Base-by-base conservation (phyloP, 768 basidiomycete species). In the Boletellus sp. region DNA sequence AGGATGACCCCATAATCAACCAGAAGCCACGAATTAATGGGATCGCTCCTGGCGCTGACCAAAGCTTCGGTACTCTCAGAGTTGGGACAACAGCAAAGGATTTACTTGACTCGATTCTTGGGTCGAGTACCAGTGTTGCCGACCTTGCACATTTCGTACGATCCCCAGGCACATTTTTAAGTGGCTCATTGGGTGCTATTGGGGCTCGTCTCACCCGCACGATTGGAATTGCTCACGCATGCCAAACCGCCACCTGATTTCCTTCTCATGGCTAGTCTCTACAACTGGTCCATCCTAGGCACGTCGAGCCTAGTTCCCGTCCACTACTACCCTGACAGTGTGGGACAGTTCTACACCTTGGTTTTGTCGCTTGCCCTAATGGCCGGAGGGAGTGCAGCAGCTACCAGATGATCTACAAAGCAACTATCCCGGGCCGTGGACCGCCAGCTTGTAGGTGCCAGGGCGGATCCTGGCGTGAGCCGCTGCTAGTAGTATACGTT, bases 1-100 rank as follows among this genome's bases (percentile, higher is more conserved):
- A 59, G 38, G 58, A 57, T 38, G 68, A 68, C 37, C 68, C 68
- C 15, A 52, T 68, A 16, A 39, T 68, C 37, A 66, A 69, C 42
- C 57, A 51, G 45, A 65, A 57, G 15, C 66, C 55, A 3, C 57
- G 60, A 20, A 54, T 45, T 31, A 50, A 63, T 37, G 64, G 66
- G 20, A 56, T 67, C 23, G 68, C 68, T 24, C 67, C 67, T 10
- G 66, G 68, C 6, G 42, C 57, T 6, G 57, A 56, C 42, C 50
- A 45, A 39, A 22, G 26, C 26, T 35, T 9, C 6, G 33, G 17
- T 33, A 33, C 41, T 20, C 28, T 37, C 28, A 45, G 37, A 31
- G 20, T 47, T 13, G 49, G 55, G 33, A 57, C 45, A 10, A 62
- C 68, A 2, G 63, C 61, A 11, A 55, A 54, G 28, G 61, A 70